phyloP scores from a whole-genome alignment of 768 basidiomycete genomes.

The Leucocoprinus leucothites region DNA sequence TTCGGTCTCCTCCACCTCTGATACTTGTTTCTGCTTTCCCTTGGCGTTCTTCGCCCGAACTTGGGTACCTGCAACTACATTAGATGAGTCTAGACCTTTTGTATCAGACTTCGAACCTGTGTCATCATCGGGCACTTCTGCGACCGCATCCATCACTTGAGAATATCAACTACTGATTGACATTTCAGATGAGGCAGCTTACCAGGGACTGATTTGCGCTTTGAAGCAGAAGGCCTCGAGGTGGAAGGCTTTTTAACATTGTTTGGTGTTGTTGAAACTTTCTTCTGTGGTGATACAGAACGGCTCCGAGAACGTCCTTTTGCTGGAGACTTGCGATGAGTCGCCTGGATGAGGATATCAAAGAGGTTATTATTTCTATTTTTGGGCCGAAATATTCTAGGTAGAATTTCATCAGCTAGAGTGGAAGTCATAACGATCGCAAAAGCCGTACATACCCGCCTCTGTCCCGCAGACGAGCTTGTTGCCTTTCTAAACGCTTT shows the following conservation, averaged over 20 bases:
- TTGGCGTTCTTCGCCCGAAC: neutral
- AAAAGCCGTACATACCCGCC: constrained; percentile 50
- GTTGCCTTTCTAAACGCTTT: constrained; percentile 57
- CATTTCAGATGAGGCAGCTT: neutral
- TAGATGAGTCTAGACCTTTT: neutral
- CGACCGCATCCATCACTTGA: neutral
- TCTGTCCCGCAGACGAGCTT: constrained; percentile 65
- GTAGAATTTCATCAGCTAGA: neutral
- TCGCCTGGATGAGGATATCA: constrained; percentile 38
- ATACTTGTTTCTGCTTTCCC: neutral
- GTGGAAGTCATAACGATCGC: neutral
- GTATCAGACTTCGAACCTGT: neutral
- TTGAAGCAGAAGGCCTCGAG: too few relatives aligned
- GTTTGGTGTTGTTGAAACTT: neutral
- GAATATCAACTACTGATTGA: neutral
- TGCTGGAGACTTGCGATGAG: constrained; percentile 6
- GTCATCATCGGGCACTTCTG: neutral
- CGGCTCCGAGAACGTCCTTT: constrained; percentile 15
- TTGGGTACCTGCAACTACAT: neutral
- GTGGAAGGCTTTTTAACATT: too few relatives aligned
- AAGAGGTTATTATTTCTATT: constrained; percentile 41
- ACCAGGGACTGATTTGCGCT: neutral
- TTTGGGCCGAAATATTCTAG: constrained; percentile 53
- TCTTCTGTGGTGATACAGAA: constrained; percentile 12
- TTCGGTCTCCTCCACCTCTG: neutral